phyloP scores from a whole-genome alignment of 2,329 filamentous ascomycete genomes.

The Microascus cirrosus region DNA sequence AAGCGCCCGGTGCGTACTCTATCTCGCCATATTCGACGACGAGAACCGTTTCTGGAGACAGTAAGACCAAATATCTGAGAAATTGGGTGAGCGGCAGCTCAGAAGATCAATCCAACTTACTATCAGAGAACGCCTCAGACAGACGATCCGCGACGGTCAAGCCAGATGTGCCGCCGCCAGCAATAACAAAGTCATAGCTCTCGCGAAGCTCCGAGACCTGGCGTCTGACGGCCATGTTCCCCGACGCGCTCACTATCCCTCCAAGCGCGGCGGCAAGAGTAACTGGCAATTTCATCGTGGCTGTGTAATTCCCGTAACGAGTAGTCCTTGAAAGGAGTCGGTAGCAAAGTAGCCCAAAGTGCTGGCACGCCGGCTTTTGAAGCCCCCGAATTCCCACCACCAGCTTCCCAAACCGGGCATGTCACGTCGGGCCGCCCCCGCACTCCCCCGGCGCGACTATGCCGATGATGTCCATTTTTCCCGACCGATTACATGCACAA shows the following conservation, averaged over 20 bases:
- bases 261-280: neutral
- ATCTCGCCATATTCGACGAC: slow-evolving; percentile 11
- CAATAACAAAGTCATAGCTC: slow-evolving; percentile 18
- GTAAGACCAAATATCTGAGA: neutral
- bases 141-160: slow-evolving; percentile 23
- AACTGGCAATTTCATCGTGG: neutral
- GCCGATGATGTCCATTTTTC: too few relatives aligned
- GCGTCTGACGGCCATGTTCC: neutral
- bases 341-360: neutral
- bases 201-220: slow-evolving; percentile 2
- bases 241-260: neutral
- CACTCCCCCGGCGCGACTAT: too few relatives aligned
- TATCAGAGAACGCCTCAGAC: slow-evolving; percentile 18
- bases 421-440: too few relatives aligned
- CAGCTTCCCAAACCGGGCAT: neutral
- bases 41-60: slow-evolving; percentile 8
- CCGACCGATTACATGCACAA: too few relatives aligned
- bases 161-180: slow-evolving; percentile 22
- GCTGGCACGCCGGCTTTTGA: neutral
- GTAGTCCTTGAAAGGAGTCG: neutral
- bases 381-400: neutral
- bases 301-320: too few relatives aligned
- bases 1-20: slow-evolving; percentile 13
- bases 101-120: slow-evolving; percentile 6
- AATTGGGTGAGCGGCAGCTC: neutral